Conservation (phyloP, 208 protist genomes). For the Wallacemonas sp. region DNA sequence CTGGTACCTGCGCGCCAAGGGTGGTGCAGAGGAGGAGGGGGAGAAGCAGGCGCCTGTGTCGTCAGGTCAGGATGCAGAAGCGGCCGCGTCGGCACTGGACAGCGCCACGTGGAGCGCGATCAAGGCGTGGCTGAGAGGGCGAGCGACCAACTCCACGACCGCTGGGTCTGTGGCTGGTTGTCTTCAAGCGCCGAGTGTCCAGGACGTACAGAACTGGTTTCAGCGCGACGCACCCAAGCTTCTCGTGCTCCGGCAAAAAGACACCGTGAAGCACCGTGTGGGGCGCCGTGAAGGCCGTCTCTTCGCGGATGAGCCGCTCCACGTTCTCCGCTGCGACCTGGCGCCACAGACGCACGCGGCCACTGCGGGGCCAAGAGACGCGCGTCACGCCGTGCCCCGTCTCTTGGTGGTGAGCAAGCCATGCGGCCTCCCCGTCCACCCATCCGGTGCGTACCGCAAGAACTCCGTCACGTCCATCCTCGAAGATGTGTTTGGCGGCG, state of each 20-base stretch:
- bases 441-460: constrained; percentile 90
- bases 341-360: constrained; percentile 8
- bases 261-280: constrained; percentile 85
- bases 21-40: too few species aligned
- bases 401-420: constrained; percentile 77
- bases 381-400: constrained; percentile 10
- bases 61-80: background rate
- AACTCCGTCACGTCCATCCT: constrained; percentile 93
- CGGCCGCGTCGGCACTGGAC: background rate
- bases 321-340: constrained; percentile 55
- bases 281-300: constrained; percentile 94
- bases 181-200: background rate
- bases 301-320: constrained; percentile 49
- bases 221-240: constrained; percentile 11
- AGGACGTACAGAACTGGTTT: background rate
- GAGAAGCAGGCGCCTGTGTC: too few species aligned
- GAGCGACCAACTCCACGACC: background rate
- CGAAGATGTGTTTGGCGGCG: constrained; percentile 77
- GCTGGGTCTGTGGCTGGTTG: background rate
- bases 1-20: constrained; percentile 8
- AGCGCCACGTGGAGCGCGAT: background rate
- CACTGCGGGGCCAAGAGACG: background rate
- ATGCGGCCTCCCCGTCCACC: constrained; percentile 82
- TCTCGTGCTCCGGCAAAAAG: constrained; percentile 68
- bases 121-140: constrained; percentile 6